A percentile compares a stretch with the other conserved stretches of the same genome.
phyloP scores from a whole-genome alignment of 2,329 filamentous ascomycete genomes.

The Cylindrodendrum hubeiense region DNA sequence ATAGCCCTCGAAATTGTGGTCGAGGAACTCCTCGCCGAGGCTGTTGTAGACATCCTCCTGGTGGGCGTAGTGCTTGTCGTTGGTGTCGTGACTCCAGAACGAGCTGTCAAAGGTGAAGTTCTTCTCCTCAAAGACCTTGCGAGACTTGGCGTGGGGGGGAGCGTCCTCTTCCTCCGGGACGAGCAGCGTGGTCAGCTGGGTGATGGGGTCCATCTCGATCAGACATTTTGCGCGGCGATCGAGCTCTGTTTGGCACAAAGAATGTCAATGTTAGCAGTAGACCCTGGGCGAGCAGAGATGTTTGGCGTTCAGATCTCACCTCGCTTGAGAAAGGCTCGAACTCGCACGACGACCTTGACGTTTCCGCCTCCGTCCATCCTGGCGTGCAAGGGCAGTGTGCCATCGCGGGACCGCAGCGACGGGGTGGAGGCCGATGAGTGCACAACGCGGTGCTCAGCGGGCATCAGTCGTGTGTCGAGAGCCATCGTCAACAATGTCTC shows the following conservation, averaged over 20 bases:
- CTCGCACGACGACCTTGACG: constrained; percentile 85
- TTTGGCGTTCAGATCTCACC: constrained; percentile 62
- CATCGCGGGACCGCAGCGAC: constrained; percentile 80
- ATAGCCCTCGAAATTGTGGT: constrained; percentile 99
- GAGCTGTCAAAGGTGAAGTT: constrained; percentile 97
- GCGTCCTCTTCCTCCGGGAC: constrained; percentile 71
- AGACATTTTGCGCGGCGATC: constrained; percentile 86
- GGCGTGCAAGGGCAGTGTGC: constrained; percentile 68
- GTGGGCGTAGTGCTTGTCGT: constrained; percentile 87
- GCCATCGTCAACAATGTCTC: constrained; percentile 57
- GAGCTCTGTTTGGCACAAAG: constrained; percentile 71
- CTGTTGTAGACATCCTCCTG: constrained; percentile 96
- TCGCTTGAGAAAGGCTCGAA: constrained; percentile 82
- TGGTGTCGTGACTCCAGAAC: constrained; percentile 92
- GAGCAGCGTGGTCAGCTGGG: constrained; percentile 85
- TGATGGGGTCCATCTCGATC: constrained; percentile 89
- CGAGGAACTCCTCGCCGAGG: constrained; percentile 94
- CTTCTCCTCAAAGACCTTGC: constrained; percentile 87
- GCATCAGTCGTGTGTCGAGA: constrained; percentile 60
- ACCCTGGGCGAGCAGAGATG: neutral
- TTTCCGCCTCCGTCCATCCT: constrained; percentile 77
- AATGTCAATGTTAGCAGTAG: neutral
- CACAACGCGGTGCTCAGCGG: constrained; percentile 54
- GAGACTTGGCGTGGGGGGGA: constrained; percentile 70
- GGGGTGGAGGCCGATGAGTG: constrained; percentile 82